A percentile compares a stretch with the other conserved stretches of the same genome.
Conservation (phyloP, 495 filamentous ascomycete species). For the Penicillium samsonianum region DNA sequence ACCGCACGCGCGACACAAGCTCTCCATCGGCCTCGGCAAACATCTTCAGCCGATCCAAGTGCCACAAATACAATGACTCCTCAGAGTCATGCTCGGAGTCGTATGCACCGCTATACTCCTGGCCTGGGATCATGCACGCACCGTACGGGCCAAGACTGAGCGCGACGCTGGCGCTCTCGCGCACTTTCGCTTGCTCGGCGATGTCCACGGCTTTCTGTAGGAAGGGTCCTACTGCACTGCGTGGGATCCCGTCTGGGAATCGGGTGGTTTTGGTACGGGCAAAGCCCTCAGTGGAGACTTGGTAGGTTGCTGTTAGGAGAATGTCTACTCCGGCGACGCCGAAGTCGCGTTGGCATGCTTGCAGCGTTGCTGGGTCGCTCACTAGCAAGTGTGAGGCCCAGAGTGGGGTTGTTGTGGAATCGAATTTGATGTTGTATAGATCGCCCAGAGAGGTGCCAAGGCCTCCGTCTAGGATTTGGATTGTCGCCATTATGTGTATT, state of each 20-base stretch:
- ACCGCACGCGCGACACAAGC: slow-evolving; percentile 40
- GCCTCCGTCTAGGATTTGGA: slow-evolving; percentile 64
- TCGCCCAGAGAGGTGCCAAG: slow-evolving; percentile 66
- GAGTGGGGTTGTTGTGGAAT: slow-evolving; percentile 50
- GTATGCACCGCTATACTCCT: slow-evolving; percentile 65
- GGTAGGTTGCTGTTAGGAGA: slow-evolving; percentile 65
- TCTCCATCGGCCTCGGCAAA: slow-evolving; percentile 42
- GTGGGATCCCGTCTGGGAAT: slow-evolving; percentile 29
- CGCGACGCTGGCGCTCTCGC: slow-evolving; percentile 36
- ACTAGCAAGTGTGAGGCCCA: slow-evolving; percentile 68
- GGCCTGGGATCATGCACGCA: slow-evolving; percentile 61
- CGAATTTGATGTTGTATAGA: slow-evolving; percentile 50
- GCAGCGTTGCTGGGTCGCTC: slow-evolving; percentile 48
- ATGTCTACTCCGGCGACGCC: slow-evolving; percentile 56
- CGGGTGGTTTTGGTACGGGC: slow-evolving; percentile 32
- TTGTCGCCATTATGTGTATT: slow-evolving; percentile 21
- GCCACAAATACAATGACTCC: slow-evolving; percentile 53
- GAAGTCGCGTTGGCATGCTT: slow-evolving; percentile 56
- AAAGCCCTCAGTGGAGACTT: slow-evolving; percentile 58
- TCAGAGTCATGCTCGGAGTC: slow-evolving; percentile 45
- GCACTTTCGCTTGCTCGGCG: slow-evolving; percentile 30
- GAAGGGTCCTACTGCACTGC: slow-evolving; percentile 24
- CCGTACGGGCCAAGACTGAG: slow-evolving; percentile 66
- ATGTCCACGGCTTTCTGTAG: slow-evolving; percentile 34
- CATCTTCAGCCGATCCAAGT: slow-evolving; percentile 51